A percentile compares a stretch with the other conserved stretches of the same genome.
Conservation (phyloP, 768 basidiomycete species). For the Phylloporus sp. region DNA sequence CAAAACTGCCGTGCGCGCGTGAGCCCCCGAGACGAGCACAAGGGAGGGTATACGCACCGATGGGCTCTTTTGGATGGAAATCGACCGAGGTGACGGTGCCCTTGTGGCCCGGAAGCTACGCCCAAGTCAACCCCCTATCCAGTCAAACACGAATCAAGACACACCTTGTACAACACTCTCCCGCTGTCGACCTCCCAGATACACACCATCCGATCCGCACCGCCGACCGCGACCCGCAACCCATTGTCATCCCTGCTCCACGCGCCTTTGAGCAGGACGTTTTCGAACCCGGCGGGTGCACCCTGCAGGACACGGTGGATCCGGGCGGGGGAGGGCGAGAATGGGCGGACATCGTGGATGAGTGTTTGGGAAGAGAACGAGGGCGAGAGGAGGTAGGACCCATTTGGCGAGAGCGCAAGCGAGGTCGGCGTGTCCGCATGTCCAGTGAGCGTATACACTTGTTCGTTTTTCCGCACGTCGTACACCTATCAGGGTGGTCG, state of each 20-base stretch:
- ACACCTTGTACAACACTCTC: constrained; percentile 73
- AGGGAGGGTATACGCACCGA: constrained; percentile 52
- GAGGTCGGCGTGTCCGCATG: constrained; percentile 94
- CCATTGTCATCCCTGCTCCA: constrained; percentile 90
- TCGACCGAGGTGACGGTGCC: constrained; percentile 95
- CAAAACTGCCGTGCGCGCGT: constrained; percentile 49
- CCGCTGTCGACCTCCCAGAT: constrained; percentile 84
- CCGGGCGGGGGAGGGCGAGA: constrained; percentile 78
- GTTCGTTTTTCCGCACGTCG: constrained; percentile 80
- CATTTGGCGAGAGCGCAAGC: constrained; percentile 85
- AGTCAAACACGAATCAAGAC: constrained; percentile 8
- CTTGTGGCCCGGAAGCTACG: constrained; percentile 89
- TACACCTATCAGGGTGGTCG: constrained; percentile 81
- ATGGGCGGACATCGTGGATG: constrained; percentile 91
- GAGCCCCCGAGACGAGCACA: background rate
- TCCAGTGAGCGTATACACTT: constrained; percentile 75
- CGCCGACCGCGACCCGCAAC: constrained; percentile 78
- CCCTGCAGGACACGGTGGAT: constrained; percentile 77
- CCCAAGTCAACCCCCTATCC: background rate
- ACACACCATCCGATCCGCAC: constrained; percentile 81
- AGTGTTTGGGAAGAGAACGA: constrained; percentile 86
- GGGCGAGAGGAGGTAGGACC: constrained; percentile 82
- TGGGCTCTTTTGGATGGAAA: constrained; percentile 94
- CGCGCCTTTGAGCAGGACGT: constrained; percentile 71
- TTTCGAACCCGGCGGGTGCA: constrained; percentile 93